A percentile compares a stretch with the other conserved stretches of the same genome.
Evolutionary conservation across 2,329 filamentous ascomycete genomes (phyloP).

Genomic region (Penicillium aurantiogriseum): DNA sequence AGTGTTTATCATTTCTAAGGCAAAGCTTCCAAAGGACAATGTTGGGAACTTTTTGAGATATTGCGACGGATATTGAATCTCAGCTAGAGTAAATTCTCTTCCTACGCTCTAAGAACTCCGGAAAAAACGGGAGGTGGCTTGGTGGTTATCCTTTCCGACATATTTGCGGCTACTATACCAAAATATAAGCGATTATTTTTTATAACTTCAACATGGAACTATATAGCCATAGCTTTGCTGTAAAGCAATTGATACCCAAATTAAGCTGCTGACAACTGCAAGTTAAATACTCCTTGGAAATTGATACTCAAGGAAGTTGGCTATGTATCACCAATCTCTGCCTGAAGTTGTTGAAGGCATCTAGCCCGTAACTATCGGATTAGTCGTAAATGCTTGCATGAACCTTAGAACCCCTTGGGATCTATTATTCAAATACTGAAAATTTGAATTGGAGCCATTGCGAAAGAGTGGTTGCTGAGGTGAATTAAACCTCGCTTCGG

Average conservation of each 20-base stretch:
- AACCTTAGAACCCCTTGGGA: too few relatives aligned
- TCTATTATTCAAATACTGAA: background rate
- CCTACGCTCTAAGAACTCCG: too few relatives aligned
- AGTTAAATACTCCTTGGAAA: background rate
- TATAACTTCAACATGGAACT: background rate
- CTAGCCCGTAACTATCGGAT: background rate
- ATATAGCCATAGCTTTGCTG: background rate
- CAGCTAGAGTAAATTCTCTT: background rate
- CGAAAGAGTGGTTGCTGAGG: background rate
- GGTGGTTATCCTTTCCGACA: background rate
- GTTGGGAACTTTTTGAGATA: background rate
- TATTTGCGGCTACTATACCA: background rate
- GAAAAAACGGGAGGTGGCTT: background rate
- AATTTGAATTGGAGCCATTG: background rate
- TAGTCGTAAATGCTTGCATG: background rate
- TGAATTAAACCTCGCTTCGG: background rate
- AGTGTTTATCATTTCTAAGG: background rate
- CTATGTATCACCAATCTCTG: background rate
- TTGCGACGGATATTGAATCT: background rate
- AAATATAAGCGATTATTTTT: background rate
- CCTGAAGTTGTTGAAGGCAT: background rate
- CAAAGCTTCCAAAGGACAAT: background rate
- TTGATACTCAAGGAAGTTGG: background rate
- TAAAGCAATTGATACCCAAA: background rate
- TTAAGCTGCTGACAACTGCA: too few relatives aligned